phyloP scores from a whole-genome alignment of 1,284 basidiomycete genomes.

The Hemileia vastatrix region DNA sequence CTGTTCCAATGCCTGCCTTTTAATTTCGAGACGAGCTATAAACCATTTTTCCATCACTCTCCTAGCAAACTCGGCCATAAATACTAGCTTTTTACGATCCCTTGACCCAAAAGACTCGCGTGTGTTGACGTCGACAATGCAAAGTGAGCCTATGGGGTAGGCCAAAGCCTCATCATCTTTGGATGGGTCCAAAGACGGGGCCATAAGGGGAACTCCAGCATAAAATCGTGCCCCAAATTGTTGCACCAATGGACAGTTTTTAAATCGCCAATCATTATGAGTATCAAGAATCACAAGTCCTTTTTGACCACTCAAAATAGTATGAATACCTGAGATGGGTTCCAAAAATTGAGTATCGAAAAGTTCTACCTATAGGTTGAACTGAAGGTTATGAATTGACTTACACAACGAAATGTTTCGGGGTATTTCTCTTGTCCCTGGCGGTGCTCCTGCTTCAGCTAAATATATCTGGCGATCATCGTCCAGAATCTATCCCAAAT shows the following conservation, averaged over 20 bases:
- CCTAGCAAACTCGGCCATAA: slow-evolving; percentile 18
- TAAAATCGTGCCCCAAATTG: slow-evolving; percentile 7
- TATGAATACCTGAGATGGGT: slow-evolving; percentile 6
- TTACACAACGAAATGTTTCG: slow-evolving; percentile 12
- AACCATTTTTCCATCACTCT: slow-evolving; percentile 19
- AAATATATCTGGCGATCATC: slow-evolving; percentile 14
- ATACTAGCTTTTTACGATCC: slow-evolving; percentile 14
- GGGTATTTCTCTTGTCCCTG: slow-evolving; percentile 6
- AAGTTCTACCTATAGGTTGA: not conserved
- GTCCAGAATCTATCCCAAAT: slow-evolving; percentile 8
- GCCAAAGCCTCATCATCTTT: slow-evolving; percentile 6
- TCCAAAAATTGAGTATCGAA: not conserved
- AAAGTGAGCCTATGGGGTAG: slow-evolving; percentile 13
- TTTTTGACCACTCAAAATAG: slow-evolving; percentile 17
- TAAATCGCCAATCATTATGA: slow-evolving; percentile 21
- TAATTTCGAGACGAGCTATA: slow-evolving; percentile 1
- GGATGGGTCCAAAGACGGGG: slow-evolving; percentile 10
- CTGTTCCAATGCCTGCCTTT: not conserved
- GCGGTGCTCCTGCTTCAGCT: slow-evolving; percentile 14
- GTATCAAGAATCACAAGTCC: slow-evolving; percentile 13
- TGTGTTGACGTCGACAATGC: slow-evolving; percentile 7
- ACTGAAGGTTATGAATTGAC: not conserved
- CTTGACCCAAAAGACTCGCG: slow-evolving; percentile 10
- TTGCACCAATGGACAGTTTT: slow-evolving; percentile 11
- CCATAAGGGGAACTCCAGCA: slow-evolving; percentile 12